phyloP scores from a whole-genome alignment of 192 early-diverging fungal genomes.

The Powellomyces hirtus region DNA sequence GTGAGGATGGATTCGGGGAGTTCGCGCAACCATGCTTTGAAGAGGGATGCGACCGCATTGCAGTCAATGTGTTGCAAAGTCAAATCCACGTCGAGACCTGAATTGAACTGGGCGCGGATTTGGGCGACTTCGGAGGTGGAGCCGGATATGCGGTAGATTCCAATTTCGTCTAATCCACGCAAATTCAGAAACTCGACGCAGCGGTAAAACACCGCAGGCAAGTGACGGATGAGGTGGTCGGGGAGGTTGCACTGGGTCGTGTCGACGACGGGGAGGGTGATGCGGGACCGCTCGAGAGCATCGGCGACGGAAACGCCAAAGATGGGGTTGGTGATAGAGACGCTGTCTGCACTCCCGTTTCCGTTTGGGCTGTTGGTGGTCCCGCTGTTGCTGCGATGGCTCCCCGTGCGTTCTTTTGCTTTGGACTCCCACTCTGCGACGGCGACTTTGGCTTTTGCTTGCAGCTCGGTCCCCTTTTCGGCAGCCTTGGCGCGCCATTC shows the following conservation, averaged over 20 bases:
- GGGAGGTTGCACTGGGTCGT: background rate
- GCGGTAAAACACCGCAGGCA: constrained; percentile 93
- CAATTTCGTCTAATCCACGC: constrained; percentile 67
- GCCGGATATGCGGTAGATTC: constrained; percentile 92
- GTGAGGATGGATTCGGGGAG: constrained; percentile 22
- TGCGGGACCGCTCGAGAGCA: background rate
- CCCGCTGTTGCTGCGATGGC: background rate
- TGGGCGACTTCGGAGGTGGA: constrained; percentile 64
- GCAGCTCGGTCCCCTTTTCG: constrained; percentile 12
- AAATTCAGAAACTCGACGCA: constrained; percentile 96
- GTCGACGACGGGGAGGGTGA: background rate
- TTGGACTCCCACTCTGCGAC: constrained; percentile 17
- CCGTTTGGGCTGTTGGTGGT: background rate
- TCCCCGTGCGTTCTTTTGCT: background rate
- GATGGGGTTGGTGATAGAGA: background rate
- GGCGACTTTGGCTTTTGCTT: constrained; percentile 6
- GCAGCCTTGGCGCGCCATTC: constrained; percentile 24
- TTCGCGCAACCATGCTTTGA: constrained; percentile 24
- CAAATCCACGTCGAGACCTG: constrained; percentile 71
- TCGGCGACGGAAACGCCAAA: constrained; percentile 6
- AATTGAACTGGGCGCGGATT: constrained; percentile 78
- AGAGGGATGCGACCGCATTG: constrained; percentile 24
- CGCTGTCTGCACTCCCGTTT: background rate
- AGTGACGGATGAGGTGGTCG: constrained; percentile 54
- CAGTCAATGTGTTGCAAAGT: constrained; percentile 28